Conservation (phyloP, 768 basidiomycete species). For the Lactarius hengduanensis region DNA sequence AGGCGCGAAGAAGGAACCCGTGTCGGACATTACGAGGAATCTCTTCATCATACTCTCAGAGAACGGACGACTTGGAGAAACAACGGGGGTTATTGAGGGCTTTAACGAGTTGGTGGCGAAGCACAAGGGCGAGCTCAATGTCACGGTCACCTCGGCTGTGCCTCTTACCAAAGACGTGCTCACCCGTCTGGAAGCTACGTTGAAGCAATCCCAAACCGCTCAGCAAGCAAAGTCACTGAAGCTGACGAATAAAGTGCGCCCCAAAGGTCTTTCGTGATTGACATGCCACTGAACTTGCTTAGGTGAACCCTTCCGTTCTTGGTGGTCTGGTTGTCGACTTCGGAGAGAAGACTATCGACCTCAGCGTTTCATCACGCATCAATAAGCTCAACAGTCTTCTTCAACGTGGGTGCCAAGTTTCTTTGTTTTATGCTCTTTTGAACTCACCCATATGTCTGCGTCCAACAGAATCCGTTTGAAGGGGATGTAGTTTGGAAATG, state of each 20-base stretch:
- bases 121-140: conserved; percentile 90
- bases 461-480: conserved; percentile 28
- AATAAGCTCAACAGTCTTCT: conserved; percentile 91
- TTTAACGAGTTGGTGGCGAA: conserved; percentile 88
- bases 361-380: conserved; percentile 91
- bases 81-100: conserved; percentile 82
- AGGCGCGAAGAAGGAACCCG: conserved; percentile 65
- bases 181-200: conserved; percentile 72
- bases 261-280: background rate
- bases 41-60: conserved; percentile 86
- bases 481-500: background rate
- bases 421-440: background rate
- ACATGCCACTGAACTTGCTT: conserved; percentile 13
- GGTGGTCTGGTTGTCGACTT: conserved; percentile 96
- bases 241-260: conserved; percentile 82
- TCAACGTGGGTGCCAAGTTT: conserved; percentile 55
- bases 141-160: conserved; percentile 85
- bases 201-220: conserved; percentile 85
- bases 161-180: conserved; percentile 77
- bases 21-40: conserved; percentile 89
- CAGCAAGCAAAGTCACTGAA: conserved; percentile 87
- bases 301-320: conserved; percentile 91
- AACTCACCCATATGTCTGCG: background rate
- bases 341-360: conserved; percentile 97
- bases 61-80: conserved; percentile 88